These are phyloP conservation scores for Aspergillus mulundensis DNA, from an alignment of 495 filamentous ascomycete genomes.

Conservation along the genomic window DNA sequence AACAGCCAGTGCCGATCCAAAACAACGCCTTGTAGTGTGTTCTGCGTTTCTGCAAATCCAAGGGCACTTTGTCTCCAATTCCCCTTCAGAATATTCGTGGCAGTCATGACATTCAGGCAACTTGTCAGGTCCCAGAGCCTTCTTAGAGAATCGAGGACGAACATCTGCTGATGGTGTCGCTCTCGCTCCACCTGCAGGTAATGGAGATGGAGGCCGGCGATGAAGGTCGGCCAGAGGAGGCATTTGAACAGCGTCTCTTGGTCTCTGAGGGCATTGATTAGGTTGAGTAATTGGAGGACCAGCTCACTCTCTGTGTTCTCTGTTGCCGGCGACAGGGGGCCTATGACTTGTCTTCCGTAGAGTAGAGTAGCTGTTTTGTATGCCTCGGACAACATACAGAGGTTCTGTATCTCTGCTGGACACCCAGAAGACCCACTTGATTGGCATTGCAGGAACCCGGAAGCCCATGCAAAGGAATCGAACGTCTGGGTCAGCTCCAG, in stretches of 20 bases:
- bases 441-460: too few species aligned
- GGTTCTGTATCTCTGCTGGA: too few species aligned
- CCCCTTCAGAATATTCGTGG: conserved; percentile 25
- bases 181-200: too few species aligned
- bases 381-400: too few species aligned
- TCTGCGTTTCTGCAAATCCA: too few species aligned
- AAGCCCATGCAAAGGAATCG: too few species aligned
- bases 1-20: not conserved
- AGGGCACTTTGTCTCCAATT: conserved; percentile 25
- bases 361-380: too few species aligned
- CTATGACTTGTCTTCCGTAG: too few species aligned
- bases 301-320: too few species aligned
- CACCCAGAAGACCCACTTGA: too few species aligned
- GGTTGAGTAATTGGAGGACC: conserved; percentile 30
- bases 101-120: conserved; percentile 31
- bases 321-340: too few species aligned
- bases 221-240: conserved; percentile 49
- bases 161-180: conserved; percentile 1
- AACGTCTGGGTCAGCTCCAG: too few species aligned
- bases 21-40: not conserved
- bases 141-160: conserved; percentile 14
- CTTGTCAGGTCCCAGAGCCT: conserved; percentile 23
- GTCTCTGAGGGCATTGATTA: conserved; percentile 37
- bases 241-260: conserved; percentile 48
- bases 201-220: conserved; percentile 44